These are phyloP conservation scores for Gonapodya prolifera DNA, from an alignment of 192 early-diverging fungal genomes.

Conservation along the genomic window DNA sequence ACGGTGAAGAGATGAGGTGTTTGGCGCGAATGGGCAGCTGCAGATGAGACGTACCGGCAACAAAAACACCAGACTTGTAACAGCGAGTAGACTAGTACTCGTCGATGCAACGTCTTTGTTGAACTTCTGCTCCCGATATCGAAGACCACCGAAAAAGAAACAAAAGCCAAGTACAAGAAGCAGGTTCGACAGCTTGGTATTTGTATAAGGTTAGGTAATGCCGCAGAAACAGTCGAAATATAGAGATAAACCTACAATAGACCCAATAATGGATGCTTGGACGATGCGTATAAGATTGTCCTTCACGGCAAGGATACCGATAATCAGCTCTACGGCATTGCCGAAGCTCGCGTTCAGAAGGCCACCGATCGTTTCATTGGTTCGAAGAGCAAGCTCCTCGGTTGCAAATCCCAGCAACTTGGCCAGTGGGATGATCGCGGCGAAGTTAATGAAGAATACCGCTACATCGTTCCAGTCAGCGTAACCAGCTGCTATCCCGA, in stretches of 20 bases:
- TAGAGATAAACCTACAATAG: conserved; percentile 56
- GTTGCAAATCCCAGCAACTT: conserved; percentile 79
- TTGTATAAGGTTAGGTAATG: no score
- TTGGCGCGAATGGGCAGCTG: neutral
- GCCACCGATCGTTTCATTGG: conserved; percentile 66
- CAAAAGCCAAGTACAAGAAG: conserved; percentile 58
- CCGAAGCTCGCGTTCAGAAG: conserved; percentile 71
- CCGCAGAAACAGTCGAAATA: neutral
- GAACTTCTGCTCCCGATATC: conserved; percentile 50
- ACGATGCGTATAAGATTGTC: conserved; percentile 70
- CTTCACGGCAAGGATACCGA: conserved; percentile 69
- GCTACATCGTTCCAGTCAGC: conserved; percentile 48
- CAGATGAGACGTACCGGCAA: neutral
- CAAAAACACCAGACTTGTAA: conserved; percentile 6
- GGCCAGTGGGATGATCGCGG: conserved; percentile 80
- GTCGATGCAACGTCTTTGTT: conserved; percentile 10
- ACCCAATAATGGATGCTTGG: conserved; percentile 79
- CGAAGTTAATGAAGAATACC: conserved; percentile 61
- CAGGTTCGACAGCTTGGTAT: neutral
- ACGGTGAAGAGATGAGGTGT: conserved; percentile 29
- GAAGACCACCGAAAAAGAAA: conserved; percentile 75
- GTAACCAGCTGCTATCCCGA: conserved; percentile 55
- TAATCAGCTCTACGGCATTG: conserved; percentile 79
- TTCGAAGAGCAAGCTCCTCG: conserved; percentile 62
- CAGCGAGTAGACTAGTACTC: neutral